Evolutionary conservation across 1,284 basidiomycete genomes (phyloP).

Genomic region (Vanrija humicola): DNA sequence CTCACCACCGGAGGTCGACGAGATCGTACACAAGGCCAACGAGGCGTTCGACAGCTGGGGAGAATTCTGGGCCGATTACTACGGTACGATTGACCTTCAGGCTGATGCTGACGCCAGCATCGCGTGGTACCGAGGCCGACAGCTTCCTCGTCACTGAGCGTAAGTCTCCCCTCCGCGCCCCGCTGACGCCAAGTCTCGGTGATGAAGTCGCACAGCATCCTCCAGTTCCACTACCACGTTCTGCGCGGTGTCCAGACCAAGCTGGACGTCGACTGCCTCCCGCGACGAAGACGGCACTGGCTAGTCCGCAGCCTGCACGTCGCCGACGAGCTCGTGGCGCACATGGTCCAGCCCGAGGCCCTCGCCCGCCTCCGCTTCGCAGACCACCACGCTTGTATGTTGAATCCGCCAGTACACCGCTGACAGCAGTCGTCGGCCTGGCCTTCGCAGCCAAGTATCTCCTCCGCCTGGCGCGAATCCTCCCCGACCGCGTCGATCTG

Average conservation of each 20-base stretch:
- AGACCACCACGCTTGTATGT: not conserved
- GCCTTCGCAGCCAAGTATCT: conserved; percentile 4
- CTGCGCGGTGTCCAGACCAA: not conserved
- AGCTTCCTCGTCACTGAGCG: not conserved
- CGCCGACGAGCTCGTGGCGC: not conserved
- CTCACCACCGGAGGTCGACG: not conserved
- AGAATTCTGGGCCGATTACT: not conserved
- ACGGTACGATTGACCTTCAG: not conserved
- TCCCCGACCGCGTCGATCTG: not conserved
- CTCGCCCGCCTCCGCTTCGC: not conserved
- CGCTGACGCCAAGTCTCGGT: not conserved
- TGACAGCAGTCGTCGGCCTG: not conserved
- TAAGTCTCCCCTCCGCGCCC: not conserved
- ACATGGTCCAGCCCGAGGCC: not conserved
- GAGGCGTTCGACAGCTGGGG: conserved; percentile 14
- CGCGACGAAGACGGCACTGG: not conserved
- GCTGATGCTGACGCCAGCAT: not conserved
- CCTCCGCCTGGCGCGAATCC: not conserved
- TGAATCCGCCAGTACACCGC: no score
- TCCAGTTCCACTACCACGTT: not conserved
- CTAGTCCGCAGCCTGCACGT: not conserved
- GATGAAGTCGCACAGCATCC: not conserved
- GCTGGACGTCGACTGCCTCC: not conserved
- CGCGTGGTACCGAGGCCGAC: not conserved
- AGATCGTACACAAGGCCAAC: conserved; percentile 14